Evolutionary conservation across 2,329 filamentous ascomycete species (phyloP).

Genomic region (Rhinocladiella similis): DNA sequence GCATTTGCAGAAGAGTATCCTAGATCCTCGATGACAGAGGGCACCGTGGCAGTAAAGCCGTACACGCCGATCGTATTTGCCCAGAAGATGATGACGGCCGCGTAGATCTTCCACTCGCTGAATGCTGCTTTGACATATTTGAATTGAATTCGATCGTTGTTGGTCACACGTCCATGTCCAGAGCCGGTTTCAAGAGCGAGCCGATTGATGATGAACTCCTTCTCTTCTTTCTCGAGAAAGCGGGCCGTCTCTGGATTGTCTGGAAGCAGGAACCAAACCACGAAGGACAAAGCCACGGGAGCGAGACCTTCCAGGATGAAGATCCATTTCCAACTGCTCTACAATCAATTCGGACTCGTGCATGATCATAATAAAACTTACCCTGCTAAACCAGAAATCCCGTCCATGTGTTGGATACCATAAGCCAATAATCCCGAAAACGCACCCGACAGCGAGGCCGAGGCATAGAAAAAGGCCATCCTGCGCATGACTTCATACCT

Average conservation of each 20-base stretch:
- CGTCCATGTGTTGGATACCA: conserved; percentile 48
- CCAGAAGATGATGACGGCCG: conserved; percentile 29
- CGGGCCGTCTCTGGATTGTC: conserved; percentile 74
- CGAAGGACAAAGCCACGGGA: conserved; percentile 51
- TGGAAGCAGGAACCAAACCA: conserved; percentile 62
- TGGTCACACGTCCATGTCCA: conserved; percentile 41
- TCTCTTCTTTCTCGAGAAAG: conserved; percentile 70
- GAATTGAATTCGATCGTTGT: conserved; percentile 70
- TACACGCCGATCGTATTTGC: conserved; percentile 28
- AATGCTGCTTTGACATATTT: conserved; percentile 63
- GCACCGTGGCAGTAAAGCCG: conserved; percentile 24
- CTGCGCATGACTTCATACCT: conserved; percentile 33
- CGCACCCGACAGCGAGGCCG: conserved; percentile 39
- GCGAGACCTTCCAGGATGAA: conserved; percentile 55
- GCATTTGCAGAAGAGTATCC: conserved; percentile 42
- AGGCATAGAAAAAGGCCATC: conserved; percentile 34
- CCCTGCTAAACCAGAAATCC: conserved; percentile 44
- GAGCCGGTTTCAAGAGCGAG: conserved; percentile 69
- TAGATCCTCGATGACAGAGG: conserved; percentile 42
- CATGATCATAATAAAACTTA: background rate
- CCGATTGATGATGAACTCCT: conserved; percentile 60
- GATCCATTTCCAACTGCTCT: conserved; percentile 53
- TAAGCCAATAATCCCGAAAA: conserved; percentile 54
- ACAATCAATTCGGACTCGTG: background rate
- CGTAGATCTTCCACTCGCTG: conserved; percentile 68